phyloP scores from a whole-genome alignment of 768 basidiomycete species.

The Russula olivacea region DNA sequence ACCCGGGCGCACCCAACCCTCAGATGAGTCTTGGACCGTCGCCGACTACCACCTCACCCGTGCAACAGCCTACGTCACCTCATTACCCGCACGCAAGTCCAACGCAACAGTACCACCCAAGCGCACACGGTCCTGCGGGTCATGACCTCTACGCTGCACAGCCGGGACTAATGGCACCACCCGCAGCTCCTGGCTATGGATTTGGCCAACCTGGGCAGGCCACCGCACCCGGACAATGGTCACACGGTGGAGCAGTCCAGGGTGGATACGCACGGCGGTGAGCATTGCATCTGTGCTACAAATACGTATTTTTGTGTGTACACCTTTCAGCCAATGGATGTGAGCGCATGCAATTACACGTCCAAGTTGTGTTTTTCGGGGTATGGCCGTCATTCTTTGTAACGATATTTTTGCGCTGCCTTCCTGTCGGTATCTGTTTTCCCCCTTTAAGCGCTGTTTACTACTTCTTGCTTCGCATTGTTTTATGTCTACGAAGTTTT shows the following conservation, averaged over 20 bases:
- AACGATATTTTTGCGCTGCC: slow-evolving; percentile 13
- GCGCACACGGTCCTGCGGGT: slow-evolving; percentile 11
- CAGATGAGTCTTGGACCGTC: slow-evolving; percentile 24
- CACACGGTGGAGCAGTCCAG: slow-evolving; percentile 24
- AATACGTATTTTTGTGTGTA: slow-evolving; percentile 4
- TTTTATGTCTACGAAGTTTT: slow-evolving; percentile 14
- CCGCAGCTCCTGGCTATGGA: slow-evolving; percentile 21
- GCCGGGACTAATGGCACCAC: slow-evolving; percentile 24
- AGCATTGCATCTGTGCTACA: background rate
- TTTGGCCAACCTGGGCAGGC: slow-evolving; percentile 24
- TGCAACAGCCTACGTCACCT: slow-evolving; percentile 25
- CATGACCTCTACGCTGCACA: slow-evolving; percentile 23
- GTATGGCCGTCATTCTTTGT: slow-evolving; percentile 15
- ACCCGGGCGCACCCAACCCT: slow-evolving; percentile 19
- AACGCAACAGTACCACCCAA: slow-evolving; percentile 23
- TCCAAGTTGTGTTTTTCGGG: slow-evolving; percentile 8
- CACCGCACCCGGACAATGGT: slow-evolving; percentile 23
- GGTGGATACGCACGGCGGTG: slow-evolving; percentile 26
- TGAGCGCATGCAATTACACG: slow-evolving; percentile 8
- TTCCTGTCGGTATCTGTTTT: slow-evolving; percentile 7
- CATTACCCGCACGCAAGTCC: slow-evolving; percentile 26
- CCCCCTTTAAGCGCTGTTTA: slow-evolving; percentile 12
- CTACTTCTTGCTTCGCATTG: slow-evolving; percentile 22
- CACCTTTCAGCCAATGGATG: slow-evolving; percentile 2
- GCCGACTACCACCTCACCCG: slow-evolving; percentile 25